Base-by-base conservation (phyloP, 352 stramenopile genomes). In the Pythium aphanidermatum region DNA sequence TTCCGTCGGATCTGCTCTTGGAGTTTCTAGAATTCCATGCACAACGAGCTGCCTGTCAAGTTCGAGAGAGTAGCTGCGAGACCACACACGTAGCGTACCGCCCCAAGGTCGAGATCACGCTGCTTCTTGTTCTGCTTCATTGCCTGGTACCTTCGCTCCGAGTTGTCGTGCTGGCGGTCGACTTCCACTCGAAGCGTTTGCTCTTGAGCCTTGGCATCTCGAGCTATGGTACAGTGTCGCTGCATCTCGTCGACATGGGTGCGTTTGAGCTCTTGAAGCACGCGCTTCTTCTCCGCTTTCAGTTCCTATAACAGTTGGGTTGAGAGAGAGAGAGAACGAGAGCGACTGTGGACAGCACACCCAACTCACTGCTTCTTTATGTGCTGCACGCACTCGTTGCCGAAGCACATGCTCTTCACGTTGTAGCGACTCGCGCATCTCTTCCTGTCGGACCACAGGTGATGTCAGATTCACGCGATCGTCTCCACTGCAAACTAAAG, bases 1-100 rank as follows among this genome's bases (percentile, higher is more conserved):
- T 63, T 40, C 0, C 35, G 30, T 4, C 42, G 55, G 20, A 63
- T 58, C 45, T 63, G 47, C 23, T 58, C 41, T 49, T 58, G 21
- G 13, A 63, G 48, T 50, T 55, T 50, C 55, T 63, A 26, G 14
- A 2, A 41, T 26, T 13, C n/a, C 17, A n/a, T 20, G 2, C 11
- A 19, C 5, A 1, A 53, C n/a, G n/a, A n/a, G n/a, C n/a, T n/a
- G n/a, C n/a, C n/a, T n/a, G n/a, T n/a, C n/a, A n/a, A n/a, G n/a
- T n/a, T n/a, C n/a, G 14, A 33, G 28, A 33, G 28, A 33, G 28
- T 13, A 33, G 14, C 28, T 9, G 9, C n/a, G 26, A 39, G 5
- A 5, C 11, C 20, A 40, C n/a, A 31, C 30, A 13, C 32, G 12
- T 11, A 16, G 36, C 51, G 6, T 29, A 63, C 55, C 33, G 19